A percentile compares a stretch with the other conserved stretches of the same genome.
Evolutionary conservation across 768 basidiomycete species (phyloP).

Genomic region (Collybia nuda): DNA sequence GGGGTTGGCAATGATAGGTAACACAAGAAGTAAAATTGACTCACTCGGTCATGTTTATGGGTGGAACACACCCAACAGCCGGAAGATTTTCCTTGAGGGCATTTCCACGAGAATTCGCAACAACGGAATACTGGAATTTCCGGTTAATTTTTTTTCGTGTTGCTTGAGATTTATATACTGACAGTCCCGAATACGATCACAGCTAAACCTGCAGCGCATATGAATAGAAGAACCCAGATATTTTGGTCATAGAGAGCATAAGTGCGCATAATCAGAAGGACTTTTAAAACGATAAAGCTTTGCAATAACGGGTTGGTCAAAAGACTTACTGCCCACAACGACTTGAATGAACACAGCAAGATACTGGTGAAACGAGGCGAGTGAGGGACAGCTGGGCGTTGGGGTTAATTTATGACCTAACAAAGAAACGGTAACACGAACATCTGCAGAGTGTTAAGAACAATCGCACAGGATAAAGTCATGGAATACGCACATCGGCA

Average conservation of each 20-base stretch:
- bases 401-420: not conserved
- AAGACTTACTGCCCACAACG: slow-evolving; percentile 34
- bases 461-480: too few species aligned
- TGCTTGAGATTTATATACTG: slow-evolving; percentile 4
- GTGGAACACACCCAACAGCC: slow-evolving; percentile 21
- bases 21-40: slow-evolving; percentile 2
- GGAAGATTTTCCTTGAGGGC: not conserved
- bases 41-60: slow-evolving; percentile 17
- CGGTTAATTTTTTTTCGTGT: not conserved
- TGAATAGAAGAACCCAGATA: slow-evolving; percentile 22
- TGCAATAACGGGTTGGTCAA: not conserved
- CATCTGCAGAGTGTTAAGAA: slow-evolving; percentile 2
- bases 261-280: slow-evolving; percentile 36
- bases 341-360: slow-evolving; percentile 33
- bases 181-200: slow-evolving; percentile 28
- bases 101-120: slow-evolving; percentile 5
- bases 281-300: slow-evolving; percentile 12
- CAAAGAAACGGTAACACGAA: not conserved
- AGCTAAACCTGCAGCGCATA: slow-evolving; percentile 20
- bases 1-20: not conserved
- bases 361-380: slow-evolving; percentile 27
- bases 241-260: slow-evolving; percentile 38
- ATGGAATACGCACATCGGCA: slow-evolving; percentile 19
- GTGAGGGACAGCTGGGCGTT: slow-evolving; percentile 19
- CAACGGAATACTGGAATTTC: slow-evolving; percentile 21